Evolutionary conservation across 345 rosid genomes (phyloP).

Genomic region (Syzygium grande): DNA sequence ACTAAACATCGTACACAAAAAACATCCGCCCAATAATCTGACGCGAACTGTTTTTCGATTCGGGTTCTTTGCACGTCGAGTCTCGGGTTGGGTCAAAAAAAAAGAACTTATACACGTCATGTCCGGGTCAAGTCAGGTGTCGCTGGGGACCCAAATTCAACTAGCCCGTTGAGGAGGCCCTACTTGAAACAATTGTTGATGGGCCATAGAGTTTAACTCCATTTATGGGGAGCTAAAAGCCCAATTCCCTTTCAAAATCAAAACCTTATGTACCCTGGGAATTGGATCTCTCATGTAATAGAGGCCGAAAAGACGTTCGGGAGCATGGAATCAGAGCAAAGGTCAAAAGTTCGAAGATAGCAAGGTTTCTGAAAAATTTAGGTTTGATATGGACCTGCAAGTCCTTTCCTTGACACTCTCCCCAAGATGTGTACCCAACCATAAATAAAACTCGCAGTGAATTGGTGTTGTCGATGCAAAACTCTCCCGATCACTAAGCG

Average conservation of each 20-base stretch:
- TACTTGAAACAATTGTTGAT: too few species aligned
- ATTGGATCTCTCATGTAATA: neutral
- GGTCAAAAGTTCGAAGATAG: neutral
- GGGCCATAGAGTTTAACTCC: neutral
- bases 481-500: neutral
- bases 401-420: neutral
- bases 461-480: neutral
- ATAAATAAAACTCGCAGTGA: neutral
- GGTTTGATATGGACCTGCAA: neutral
- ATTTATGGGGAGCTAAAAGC: neutral
- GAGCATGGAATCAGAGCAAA: neutral
- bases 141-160: neutral
- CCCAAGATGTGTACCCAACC: neutral
- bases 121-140: too few species aligned
- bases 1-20: neutral
- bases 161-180: neutral
- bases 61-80: neutral
- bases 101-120: too few species aligned
- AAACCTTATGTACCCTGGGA: neutral
- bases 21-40: neutral
- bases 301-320: neutral
- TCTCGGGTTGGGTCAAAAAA: neutral
- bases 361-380: neutral
- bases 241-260: neutral
- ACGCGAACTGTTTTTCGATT: neutral